Conservation (phyloP, 2,329 filamentous ascomycete species). For the Microdochium bolleyi region DNA sequence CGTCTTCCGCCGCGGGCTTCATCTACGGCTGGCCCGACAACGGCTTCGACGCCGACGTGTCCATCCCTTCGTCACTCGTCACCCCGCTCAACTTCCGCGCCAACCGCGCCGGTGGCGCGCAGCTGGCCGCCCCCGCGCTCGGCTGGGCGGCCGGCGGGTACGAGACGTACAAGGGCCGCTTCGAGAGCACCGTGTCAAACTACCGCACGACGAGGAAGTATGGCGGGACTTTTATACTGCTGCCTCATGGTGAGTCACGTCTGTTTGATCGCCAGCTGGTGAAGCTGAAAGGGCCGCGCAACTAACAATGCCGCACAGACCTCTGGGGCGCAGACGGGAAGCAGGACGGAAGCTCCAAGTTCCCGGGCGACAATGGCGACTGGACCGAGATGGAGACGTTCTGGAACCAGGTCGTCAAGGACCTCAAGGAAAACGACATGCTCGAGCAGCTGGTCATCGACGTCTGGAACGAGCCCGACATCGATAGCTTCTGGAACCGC, state of each 20-base stretch:
- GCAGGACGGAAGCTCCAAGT: conserved; percentile 24
- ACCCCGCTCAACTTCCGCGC: neutral
- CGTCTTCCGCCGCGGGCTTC: neutral
- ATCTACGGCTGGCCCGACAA: neutral
- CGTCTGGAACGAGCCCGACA: conserved; percentile 47
- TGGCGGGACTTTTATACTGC: conserved; percentile 33
- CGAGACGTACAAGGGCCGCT: conserved; percentile 15
- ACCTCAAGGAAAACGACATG: conserved; percentile 27
- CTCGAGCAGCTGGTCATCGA: conserved; percentile 32
- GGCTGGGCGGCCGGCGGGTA: neutral
- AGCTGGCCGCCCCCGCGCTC: neutral
- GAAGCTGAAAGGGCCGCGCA: too few relatives aligned
- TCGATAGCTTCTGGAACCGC: conserved; percentile 25
- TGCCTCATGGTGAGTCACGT: conserved; percentile 27
- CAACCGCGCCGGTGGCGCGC: neutral
- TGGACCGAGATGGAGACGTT: conserved; percentile 37
- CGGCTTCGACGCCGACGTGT: neutral
- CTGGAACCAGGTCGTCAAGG: conserved; percentile 26
- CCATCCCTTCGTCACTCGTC: neutral
- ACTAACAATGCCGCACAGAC: conserved; percentile 7
- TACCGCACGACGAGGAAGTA: conserved; percentile 33
- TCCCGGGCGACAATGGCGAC: conserved; percentile 40
- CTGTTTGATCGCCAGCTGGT: too few relatives aligned
- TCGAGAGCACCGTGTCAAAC: conserved; percentile 34
- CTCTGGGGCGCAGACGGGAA: conserved; percentile 39